These are phyloP conservation scores for Ziziphus jujuba DNA, from an alignment of 306 rosid species.

Conservation along the genomic window DNA sequence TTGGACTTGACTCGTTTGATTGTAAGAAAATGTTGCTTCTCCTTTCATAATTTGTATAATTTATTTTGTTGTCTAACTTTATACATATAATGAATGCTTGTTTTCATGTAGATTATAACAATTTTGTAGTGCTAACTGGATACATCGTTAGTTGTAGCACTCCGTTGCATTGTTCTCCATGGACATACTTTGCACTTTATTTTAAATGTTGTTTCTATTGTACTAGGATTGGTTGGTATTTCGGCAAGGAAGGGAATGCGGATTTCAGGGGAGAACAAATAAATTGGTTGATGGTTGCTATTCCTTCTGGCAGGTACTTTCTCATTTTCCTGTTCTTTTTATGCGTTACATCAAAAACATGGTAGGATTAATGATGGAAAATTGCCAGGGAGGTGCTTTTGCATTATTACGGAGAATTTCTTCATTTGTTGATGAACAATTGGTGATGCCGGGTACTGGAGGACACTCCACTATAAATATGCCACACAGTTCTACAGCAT, in stretches of 20 bases:
- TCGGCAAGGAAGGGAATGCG: slow-evolving; percentile 84
- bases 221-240: slow-evolving; percentile 84
- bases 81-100: neutral
- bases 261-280: slow-evolving; percentile 98
- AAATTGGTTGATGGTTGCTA: slow-evolving; percentile 96
- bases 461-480: slow-evolving; percentile 15
- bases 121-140: neutral
- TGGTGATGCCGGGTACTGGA: slow-evolving; percentile 14
- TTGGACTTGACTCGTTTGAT: slow-evolving; percentile 71
- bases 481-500: slow-evolving; percentile 24
- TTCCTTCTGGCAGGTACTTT: slow-evolving; percentile 94
- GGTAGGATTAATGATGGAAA: slow-evolving; percentile 29
- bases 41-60: neutral
- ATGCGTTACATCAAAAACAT: slow-evolving; percentile 26
- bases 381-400: slow-evolving; percentile 76
- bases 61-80: slow-evolving; percentile 9
- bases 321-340: neutral
- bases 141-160: neutral
- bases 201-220: slow-evolving; percentile 15
- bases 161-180: neutral
- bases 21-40: slow-evolving; percentile 50
- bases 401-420: slow-evolving; percentile 67
- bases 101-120: neutral
- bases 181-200: neutral
- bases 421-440: slow-evolving; percentile 48